phyloP scores from a whole-genome alignment of 1,284 basidiomycete species.

The Laetiporus sulphureus region DNA sequence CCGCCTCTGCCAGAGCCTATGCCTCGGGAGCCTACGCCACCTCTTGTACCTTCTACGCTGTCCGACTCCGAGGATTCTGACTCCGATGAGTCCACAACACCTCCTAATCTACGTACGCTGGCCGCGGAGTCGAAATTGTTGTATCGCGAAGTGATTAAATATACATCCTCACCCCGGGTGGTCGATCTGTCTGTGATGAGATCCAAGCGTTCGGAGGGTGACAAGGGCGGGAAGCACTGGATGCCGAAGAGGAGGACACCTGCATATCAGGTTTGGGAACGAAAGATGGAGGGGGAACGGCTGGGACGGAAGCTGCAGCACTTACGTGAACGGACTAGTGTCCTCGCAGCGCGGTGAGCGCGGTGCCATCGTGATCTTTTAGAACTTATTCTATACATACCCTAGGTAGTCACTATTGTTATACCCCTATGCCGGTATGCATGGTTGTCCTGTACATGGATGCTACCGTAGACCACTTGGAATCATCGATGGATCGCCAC shows the following conservation, averaged over 20 bases:
- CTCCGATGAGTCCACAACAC: slow-evolving; percentile 34
- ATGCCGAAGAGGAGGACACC: slow-evolving; percentile 71
- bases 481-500: too few species aligned
- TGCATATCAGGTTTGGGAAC: slow-evolving; percentile 71
- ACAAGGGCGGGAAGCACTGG: slow-evolving; percentile 48
- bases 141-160: slow-evolving; percentile 77
- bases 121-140: slow-evolving; percentile 76
- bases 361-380: neutral
- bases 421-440: slow-evolving; percentile 17
- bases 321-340: slow-evolving; percentile 52
- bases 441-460: too few species aligned
- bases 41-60: slow-evolving; percentile 50
- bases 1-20: slow-evolving; percentile 52
- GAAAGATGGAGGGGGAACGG: slow-evolving; percentile 66
- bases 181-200: slow-evolving; percentile 72
- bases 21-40: slow-evolving; percentile 47
- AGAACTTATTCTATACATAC: slow-evolving; percentile 8
- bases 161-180: slow-evolving; percentile 72
- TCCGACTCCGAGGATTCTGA: slow-evolving; percentile 63
- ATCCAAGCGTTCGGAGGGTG: slow-evolving; percentile 38
- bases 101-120: slow-evolving; percentile 58
- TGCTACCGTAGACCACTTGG: too few species aligned
- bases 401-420: slow-evolving; percentile 13
- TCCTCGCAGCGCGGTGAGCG: slow-evolving; percentile 15
- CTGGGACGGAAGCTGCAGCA: slow-evolving; percentile 65